These are phyloP conservation scores for Cephalotrichum gorgonifer DNA, from an alignment of 2,329 filamentous ascomycete genomes.

Conservation along the genomic window DNA sequence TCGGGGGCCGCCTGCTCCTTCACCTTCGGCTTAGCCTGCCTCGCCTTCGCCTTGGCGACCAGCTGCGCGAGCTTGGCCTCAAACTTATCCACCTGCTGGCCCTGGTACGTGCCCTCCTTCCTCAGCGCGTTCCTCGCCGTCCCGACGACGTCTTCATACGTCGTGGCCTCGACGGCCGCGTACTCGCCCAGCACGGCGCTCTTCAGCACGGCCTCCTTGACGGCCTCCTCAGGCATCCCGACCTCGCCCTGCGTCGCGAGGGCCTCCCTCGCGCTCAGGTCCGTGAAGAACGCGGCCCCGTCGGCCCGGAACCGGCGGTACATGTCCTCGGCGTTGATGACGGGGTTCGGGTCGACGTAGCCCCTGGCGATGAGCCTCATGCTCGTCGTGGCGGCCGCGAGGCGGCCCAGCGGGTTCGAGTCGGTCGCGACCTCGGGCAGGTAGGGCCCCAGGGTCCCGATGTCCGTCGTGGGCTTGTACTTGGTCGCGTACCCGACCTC, in stretches of 20 bases:
- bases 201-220: slow-evolving; percentile 17
- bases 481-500: slow-evolving; percentile 6
- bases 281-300: slow-evolving; percentile 21
- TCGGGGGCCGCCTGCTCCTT: not conserved
- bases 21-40: not conserved
- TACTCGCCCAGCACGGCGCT: slow-evolving; percentile 24
- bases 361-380: slow-evolving; percentile 25
- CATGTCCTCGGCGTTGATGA: slow-evolving; percentile 18
- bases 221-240: slow-evolving; percentile 7
- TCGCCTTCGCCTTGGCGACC: slow-evolving; percentile 4
- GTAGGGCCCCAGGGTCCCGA: slow-evolving; percentile 13
- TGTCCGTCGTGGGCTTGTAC: slow-evolving; percentile 3
- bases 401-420: slow-evolving; percentile 15
- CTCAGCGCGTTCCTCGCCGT: slow-evolving; percentile 25
- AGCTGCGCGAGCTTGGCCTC: slow-evolving; percentile 27
- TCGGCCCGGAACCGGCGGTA: slow-evolving; percentile 18
- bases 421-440: slow-evolving; percentile 22
- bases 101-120: slow-evolving; percentile 24
- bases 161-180: slow-evolving; percentile 18
- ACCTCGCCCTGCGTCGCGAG: slow-evolving; percentile 17
- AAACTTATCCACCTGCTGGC: slow-evolving; percentile 22
- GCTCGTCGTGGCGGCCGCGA: slow-evolving; percentile 23
- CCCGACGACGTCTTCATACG: slow-evolving; percentile 20
- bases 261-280: slow-evolving; percentile 15
- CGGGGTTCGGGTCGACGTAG: slow-evolving; percentile 18